phyloP scores from a whole-genome alignment of 2,329 filamentous ascomycete species.

The Exophiala phaeomuriformis region DNA sequence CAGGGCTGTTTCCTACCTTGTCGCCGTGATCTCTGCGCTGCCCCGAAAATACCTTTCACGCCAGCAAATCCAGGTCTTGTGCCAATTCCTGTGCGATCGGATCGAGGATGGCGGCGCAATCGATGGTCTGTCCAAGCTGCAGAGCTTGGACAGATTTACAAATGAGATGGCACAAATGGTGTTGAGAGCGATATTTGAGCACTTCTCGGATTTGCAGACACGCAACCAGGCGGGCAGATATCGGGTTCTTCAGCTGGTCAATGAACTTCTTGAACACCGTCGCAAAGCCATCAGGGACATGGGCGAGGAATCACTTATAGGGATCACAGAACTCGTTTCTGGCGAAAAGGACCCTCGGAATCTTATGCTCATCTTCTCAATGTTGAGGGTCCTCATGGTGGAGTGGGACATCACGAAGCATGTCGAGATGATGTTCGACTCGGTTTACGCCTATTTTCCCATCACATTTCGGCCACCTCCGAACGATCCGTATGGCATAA shows the following conservation, averaged over 20 bases:
- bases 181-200: conserved; percentile 46
- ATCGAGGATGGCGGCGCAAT: conserved; percentile 57
- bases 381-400: conserved; percentile 58
- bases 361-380: conserved; percentile 63
- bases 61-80: conserved; percentile 57
- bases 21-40: conserved; percentile 41
- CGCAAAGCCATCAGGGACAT: conserved; percentile 50
- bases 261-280: conserved; percentile 56
- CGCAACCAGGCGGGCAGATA: conserved; percentile 60
- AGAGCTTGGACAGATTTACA: conserved; percentile 54
- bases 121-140: conserved; percentile 52
- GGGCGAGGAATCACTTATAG: conserved; percentile 53
- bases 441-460: conserved; percentile 65
- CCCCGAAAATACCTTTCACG: conserved; percentile 50
- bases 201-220: conserved; percentile 52
- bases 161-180: conserved; percentile 48
- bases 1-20: conserved; percentile 48
- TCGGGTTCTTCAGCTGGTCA: conserved; percentile 54
- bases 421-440: conserved; percentile 57
- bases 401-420: conserved; percentile 59
- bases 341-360: conserved; percentile 64
- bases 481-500: conserved; percentile 63
- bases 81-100: conserved; percentile 57
- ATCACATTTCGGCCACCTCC: conserved; percentile 64
- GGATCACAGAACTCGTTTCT: conserved; percentile 57